Evolutionary conservation across 495 filamentous ascomycete genomes (phyloP).

Genomic region (Aspergillus ostianus): DNA sequence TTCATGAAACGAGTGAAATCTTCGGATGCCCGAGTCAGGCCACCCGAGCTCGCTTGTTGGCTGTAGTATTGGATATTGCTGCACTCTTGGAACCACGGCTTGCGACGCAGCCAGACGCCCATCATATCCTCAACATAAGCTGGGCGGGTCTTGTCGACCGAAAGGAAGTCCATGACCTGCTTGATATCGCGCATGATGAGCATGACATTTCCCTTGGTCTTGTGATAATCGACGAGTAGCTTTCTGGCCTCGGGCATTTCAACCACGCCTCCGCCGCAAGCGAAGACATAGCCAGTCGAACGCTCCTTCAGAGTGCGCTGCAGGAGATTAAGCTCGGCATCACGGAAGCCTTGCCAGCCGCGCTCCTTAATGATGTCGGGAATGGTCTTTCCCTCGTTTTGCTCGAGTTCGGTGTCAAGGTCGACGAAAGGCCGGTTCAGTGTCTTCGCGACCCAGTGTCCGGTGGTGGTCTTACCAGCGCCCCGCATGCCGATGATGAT

Average conservation of each 20-base stretch:
- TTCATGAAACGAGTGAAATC: conserved; percentile 80
- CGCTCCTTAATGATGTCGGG: conserved; percentile 75
- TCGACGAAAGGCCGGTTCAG: conserved; percentile 79
- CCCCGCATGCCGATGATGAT: conserved; percentile 98
- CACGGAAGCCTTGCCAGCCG: conserved; percentile 88
- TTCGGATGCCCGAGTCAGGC: conserved; percentile 60
- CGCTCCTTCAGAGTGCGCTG: conserved; percentile 70
- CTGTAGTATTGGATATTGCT: conserved; percentile 95
- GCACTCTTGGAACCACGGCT: conserved; percentile 88
- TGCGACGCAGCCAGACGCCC: conserved; percentile 86
- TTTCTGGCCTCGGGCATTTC: conserved; percentile 82
- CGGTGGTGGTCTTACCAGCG: conserved; percentile 93
- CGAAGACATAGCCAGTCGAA: conserved; percentile 76
- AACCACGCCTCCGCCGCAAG: conserved; percentile 91
- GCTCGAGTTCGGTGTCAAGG: conserved; percentile 83
- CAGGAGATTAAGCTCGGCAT: conserved; percentile 74
- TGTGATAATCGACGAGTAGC: conserved; percentile 69
- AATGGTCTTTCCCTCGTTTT: conserved; percentile 66
- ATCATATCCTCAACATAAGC: conserved; percentile 94
- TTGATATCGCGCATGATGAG: conserved; percentile 85
- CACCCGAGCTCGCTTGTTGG: conserved; percentile 53
- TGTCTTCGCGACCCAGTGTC: conserved; percentile 73
- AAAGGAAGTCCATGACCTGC: conserved; percentile 84
- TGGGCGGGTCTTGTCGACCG: conserved; percentile 85
- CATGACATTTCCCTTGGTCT: conserved; percentile 82